Evolutionary conservation across 305 asterid species (phyloP), one percentile per base, ranked within the genome.

Genomic region (Fraxinus xanthoxyloides): DNA sequence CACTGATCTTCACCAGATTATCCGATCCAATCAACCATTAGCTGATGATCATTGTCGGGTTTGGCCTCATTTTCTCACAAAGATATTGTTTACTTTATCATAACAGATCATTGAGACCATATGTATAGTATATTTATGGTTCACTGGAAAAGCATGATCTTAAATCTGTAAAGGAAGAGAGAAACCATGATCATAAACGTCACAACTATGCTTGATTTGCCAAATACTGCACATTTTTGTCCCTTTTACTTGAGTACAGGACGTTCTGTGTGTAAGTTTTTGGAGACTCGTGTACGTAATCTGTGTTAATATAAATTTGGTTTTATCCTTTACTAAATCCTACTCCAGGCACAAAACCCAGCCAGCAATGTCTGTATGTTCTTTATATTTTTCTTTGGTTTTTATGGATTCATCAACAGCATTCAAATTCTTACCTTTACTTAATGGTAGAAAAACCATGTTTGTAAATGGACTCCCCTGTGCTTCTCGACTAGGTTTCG

Each of bases 1-100:
- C 80, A 83, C 84, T 34, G 87, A 84, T 84, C 82, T 84, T 31
- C 84, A 81, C 28, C 83, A 82, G 81, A 82, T 85, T 48, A 85
- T 85, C 84, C 85, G 83, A 21, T 82, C 87, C 70, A 78, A 69
- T 54, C 87, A 84, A 61, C 79, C 72, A 77, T 59, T 84, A 73
- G 75, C 82, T 26, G 87, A 84, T 73, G 84, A 84, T 75, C 87
- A 77, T 59, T 84, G 87, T 78, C 82, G 79, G 82, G 79, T 82
- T 32, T 67, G 85, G 80, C 74, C 36, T 77, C 73, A 69, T 34
- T 46, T 76, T 76, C 81, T 51, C 15, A 38, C 35, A 70, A 28
- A 8, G 23, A 54, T 72, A 43, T 74, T 43, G 4, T 24, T 78
- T 23, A 13, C 40, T 82, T 15, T 28, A 30, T 51, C 40, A 32